A percentile compares a stretch with the other conserved stretches of the same genome.
Evolutionary conservation across 2,329 filamentous ascomycete species (phyloP).

Genomic region (Sarocladium brachiariae): DNA sequence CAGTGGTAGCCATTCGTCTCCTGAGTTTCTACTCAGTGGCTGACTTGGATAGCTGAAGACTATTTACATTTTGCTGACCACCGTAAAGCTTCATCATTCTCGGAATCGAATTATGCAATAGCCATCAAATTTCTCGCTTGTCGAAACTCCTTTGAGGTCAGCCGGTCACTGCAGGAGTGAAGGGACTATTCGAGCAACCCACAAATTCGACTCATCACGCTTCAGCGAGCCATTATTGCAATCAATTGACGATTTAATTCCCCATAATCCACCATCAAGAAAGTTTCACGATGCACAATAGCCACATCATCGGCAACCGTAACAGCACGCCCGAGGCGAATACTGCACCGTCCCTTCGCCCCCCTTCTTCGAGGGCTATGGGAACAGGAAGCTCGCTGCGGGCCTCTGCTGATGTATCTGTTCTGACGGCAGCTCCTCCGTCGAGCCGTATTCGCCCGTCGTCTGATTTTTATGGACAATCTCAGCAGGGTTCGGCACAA

Average conservation of each 20-base stretch:
- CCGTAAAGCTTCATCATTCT: slow-evolving; percentile 17
- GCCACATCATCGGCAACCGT: slow-evolving; percentile 70
- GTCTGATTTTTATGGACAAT: slow-evolving; percentile 87
- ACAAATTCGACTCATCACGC: slow-evolving; percentile 11
- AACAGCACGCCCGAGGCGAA: slow-evolving; percentile 95
- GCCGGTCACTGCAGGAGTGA: slow-evolving; percentile 73
- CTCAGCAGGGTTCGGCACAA: slow-evolving; percentile 60
- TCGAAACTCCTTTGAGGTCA: slow-evolving; percentile 68
- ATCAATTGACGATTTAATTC: slow-evolving; percentile 14
- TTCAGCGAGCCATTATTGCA: slow-evolving; percentile 10
- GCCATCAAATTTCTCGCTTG: slow-evolving; percentile 18
- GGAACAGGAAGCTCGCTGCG: slow-evolving; percentile 80
- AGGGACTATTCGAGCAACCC: slow-evolving; percentile 17
- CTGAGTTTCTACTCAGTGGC: slow-evolving; percentile 9
- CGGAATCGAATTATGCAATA: slow-evolving; percentile 26
- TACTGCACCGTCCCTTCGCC: slow-evolving; percentile 73
- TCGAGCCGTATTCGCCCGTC: slow-evolving; percentile 83
- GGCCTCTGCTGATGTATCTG: slow-evolving; percentile 92
- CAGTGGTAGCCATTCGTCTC: not conserved
- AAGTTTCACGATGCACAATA: slow-evolving; percentile 43
- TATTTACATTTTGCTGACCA: slow-evolving; percentile 16
- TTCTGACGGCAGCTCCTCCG: slow-evolving; percentile 59
- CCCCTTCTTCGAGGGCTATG: slow-evolving; percentile 70
- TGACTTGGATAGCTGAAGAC: not conserved
- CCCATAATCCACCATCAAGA: slow-evolving; percentile 11